A percentile compares a stretch with the other conserved stretches of the same genome.
These are phyloP conservation scores for Acanthamoeba culbertsoni DNA, from an alignment of 208 protist species.

Conservation along the genomic window DNA sequence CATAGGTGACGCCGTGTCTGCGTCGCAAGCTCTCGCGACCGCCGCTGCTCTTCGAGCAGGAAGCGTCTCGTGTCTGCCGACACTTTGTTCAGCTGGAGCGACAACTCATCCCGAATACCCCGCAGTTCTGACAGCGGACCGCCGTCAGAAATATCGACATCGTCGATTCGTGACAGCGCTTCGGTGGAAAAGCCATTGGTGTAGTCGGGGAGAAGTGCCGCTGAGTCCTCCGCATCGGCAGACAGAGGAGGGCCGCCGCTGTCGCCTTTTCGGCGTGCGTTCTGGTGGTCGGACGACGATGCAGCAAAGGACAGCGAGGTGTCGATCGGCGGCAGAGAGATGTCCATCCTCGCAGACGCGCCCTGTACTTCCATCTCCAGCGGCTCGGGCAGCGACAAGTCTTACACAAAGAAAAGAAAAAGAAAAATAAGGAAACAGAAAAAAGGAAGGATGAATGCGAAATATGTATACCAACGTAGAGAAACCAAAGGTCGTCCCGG, in stretches of 20 bases:
- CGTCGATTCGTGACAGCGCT: background rate
- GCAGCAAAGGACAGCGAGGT: background rate
- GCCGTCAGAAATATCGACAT: background rate
- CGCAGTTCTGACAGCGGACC: background rate
- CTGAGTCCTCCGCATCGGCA: too few species aligned
- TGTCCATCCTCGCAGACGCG: background rate
- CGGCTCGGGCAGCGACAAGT: background rate
- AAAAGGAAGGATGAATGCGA: background rate
- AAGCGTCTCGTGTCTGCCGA: background rate
- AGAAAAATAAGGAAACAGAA: background rate
- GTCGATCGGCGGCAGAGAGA: background rate
- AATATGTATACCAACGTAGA: slow-evolving; percentile 17
- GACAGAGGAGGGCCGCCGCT: too few species aligned
- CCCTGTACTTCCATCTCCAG: slow-evolving; percentile 21
- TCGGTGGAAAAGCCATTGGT: too few species aligned
- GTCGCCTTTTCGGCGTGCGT: too few species aligned
- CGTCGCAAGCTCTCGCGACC: background rate
- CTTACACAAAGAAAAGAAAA: background rate
- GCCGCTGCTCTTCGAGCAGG: background rate
- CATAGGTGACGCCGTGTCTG: background rate
- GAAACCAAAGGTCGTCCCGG: slow-evolving; percentile 54
- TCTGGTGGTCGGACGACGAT: background rate
- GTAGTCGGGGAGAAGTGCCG: too few species aligned
- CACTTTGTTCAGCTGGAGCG: background rate
- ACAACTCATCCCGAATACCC: background rate